A percentile compares a stretch with the other conserved stretches of the same genome.
Conservation (phyloP, 345 rosid genomes). For the Eutrema yunnanense region DNA sequence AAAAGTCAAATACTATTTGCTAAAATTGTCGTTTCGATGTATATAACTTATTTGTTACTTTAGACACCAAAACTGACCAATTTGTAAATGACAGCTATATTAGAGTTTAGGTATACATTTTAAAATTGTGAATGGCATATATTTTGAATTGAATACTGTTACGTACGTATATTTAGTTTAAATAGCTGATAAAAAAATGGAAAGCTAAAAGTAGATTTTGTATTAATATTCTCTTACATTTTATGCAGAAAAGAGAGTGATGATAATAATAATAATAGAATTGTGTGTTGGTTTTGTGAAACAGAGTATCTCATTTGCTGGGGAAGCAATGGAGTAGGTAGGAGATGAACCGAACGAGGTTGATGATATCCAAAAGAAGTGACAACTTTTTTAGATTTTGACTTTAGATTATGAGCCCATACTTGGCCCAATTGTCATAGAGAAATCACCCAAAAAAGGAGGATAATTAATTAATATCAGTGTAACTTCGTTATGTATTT, state of each 20-base stretch:
- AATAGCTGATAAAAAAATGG: background rate
- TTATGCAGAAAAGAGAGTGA: background rate
- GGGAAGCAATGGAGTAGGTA: conserved; percentile 31
- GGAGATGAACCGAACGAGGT: conserved; percentile 25
- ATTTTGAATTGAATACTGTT: background rate
- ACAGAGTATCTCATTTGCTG: conserved; percentile 32
- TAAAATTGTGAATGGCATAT: background rate
- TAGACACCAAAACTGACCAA: background rate
- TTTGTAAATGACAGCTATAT: background rate
- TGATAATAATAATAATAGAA: background rate
- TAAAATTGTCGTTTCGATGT: too few relatives aligned
- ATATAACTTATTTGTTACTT: background rate
- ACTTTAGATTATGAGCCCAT: conserved; percentile 27
- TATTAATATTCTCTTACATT: background rate
- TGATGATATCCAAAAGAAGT: conserved; percentile 23
- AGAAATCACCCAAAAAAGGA: background rate
- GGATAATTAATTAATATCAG: background rate
- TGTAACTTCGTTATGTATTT: conserved; percentile 15
- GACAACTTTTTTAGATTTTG: conserved; percentile 24
- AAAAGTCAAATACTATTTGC: background rate
- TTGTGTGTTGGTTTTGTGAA: conserved; percentile 20
- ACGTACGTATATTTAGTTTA: background rate
- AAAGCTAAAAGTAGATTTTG: background rate
- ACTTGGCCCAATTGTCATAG: conserved; percentile 25
- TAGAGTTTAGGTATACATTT: background rate